These are phyloP conservation scores for Lipomyces mesembrius DNA, from an alignment of 805 yeast genomes.

Conservation along the genomic window DNA sequence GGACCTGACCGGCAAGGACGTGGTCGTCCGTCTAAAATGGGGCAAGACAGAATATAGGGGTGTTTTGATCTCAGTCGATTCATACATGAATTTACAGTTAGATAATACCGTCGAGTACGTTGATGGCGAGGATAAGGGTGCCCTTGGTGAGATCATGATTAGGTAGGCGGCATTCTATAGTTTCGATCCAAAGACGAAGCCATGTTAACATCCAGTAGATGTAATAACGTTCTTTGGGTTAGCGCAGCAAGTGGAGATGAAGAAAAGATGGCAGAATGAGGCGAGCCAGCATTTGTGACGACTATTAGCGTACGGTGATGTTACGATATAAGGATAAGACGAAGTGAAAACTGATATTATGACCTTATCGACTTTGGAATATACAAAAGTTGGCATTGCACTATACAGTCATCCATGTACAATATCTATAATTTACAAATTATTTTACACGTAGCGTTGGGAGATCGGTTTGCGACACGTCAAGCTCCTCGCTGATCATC, in stretches of 20 bases:
- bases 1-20: constrained; percentile 69
- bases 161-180: constrained; percentile 39
- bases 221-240: constrained; percentile 86
- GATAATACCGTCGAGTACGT: constrained; percentile 62
- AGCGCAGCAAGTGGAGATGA: constrained; percentile 29
- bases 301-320: not conserved
- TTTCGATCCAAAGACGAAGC: not conserved
- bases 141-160: constrained; percentile 77
- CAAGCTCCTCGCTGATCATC: constrained; percentile 28
- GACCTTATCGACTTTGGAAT: not conserved
- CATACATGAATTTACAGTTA: constrained; percentile 87
- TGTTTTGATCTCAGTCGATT: constrained; percentile 74
- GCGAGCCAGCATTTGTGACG: not conserved
- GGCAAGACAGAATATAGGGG: constrained; percentile 89
- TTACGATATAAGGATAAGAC: not conserved
- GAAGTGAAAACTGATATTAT: not conserved
- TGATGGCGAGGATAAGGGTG: constrained; percentile 55
- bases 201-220: constrained; percentile 51
- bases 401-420: not conserved
- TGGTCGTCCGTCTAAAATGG: constrained; percentile 85
- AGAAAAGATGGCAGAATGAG: constrained; percentile 17
- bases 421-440: constrained; percentile 4
- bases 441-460: not conserved
- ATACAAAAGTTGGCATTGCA: constrained; percentile 3
- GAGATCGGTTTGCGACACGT: constrained; percentile 17